Base-by-base conservation (phyloP, 306 rosid genomes). In the Pueraria montana region DNA sequence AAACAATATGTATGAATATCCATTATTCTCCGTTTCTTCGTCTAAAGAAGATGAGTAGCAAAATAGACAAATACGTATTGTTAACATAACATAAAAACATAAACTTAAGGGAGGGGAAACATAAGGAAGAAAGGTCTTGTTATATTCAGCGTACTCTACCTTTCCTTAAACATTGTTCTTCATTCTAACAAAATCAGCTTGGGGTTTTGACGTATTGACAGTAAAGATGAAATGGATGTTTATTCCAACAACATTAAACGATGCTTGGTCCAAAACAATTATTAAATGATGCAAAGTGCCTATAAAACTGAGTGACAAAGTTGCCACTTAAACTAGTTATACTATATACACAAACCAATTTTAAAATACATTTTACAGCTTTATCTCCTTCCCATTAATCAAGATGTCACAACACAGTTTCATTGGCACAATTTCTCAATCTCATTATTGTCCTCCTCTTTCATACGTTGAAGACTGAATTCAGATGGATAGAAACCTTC, bases 81-180 rank as follows among this genome's bases (percentile, higher is more conserved):
- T n/a, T n/a, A n/a, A n/a, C 6, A 36, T 13, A 11, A 14, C 18
- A 50, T 50, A 49, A 18, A 0, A 17, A 49, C 55, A 30, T 16
- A 50, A 50, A 50, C 18, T 14, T 4, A 16, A 17, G 10, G 56
- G 20, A 17, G 56, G 6, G 12, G 4, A 53, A 53, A 53, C 24
- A 55, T 55, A 55, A 3, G 27, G 62, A 55, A 8, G 24, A 55
- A 18, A 18, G 26, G 61, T 18, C 10, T 18, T 52, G 59, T 52
- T 52, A n/a, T 0, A 52, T 18, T n/a, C 20, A 53, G 10, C 12
- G 6, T 20, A 20, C 4, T 61, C 34, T 61, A 26, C 36, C 18
- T 61, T 61, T 61, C 40, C 67, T 61, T 61, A 5, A 62, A 62
- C n/a, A 62, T 62, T 12, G 13, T 18, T 62, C 42, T 62, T 62